A percentile compares a stretch with the other conserved stretches of the same genome.
Conservation (phyloP, 768 basidiomycete species). For the Tulasnella sp. region DNA sequence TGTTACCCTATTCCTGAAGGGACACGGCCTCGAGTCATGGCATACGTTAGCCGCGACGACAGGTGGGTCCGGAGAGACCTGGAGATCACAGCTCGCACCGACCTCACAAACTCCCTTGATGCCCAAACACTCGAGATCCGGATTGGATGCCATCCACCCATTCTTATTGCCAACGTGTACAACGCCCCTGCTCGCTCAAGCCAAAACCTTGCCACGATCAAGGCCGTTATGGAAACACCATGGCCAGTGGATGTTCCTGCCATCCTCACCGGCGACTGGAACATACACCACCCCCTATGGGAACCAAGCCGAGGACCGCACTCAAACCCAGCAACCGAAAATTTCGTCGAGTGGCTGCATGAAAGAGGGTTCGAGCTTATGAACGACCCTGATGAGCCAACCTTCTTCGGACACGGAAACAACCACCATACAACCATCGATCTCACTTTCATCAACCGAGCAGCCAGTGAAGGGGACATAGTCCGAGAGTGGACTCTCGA, state of each 20-base stretch:
- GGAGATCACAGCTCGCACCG: constrained; percentile 13
- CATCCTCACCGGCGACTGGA: constrained; percentile 32
- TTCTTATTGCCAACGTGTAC: constrained; percentile 23
- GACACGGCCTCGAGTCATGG: constrained; percentile 26
- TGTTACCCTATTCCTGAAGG: not conserved
- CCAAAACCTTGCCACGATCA: not conserved
- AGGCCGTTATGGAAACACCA: not conserved
- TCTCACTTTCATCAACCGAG: constrained; percentile 22
- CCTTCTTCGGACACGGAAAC: not conserved
- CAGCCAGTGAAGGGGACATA: not conserved
- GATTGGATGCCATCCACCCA: not conserved
- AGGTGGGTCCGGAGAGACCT: not conserved
- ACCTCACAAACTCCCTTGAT: constrained; percentile 28
- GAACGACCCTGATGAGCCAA: constrained; percentile 5
- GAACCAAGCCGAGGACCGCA: not conserved
- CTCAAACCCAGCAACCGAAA: not conserved
- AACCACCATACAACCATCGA: constrained; percentile 23
- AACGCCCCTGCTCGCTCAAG: constrained; percentile 14
- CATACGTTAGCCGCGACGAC: constrained; percentile 2
- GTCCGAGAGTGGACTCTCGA: not conserved
- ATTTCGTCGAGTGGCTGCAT: not conserved
- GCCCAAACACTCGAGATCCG: constrained; percentile 28
- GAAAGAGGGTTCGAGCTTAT: not conserved
- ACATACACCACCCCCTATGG: constrained; percentile 26
- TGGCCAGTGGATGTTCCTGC: not conserved